Evolutionary conservation across 2,329 filamentous ascomycete species (phyloP).

Genomic region (Clonostachys rosea): DNA sequence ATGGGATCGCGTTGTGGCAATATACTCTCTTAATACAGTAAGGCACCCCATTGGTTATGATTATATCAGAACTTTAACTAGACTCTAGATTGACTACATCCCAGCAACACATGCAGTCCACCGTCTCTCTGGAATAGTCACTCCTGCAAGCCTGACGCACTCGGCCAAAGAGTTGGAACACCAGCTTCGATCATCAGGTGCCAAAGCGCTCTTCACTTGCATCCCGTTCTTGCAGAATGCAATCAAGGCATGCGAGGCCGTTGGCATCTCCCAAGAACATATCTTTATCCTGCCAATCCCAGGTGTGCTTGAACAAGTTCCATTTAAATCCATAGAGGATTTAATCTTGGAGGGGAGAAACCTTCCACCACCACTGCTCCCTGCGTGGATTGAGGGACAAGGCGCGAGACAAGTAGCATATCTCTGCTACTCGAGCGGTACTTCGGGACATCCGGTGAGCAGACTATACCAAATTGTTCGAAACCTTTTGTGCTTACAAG

Average conservation of each 20-base stretch:
- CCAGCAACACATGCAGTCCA: constrained; percentile 71
- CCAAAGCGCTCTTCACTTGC: constrained; percentile 70
- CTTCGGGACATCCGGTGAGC: constrained; percentile 68
- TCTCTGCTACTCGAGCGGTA: constrained; percentile 77
- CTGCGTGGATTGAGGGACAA: constrained; percentile 60
- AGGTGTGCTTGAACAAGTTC: constrained; percentile 42
- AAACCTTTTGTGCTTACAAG: background rate
- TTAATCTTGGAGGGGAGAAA: constrained; percentile 56
- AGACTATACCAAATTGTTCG: background rate
- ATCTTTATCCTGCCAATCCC: constrained; percentile 69
- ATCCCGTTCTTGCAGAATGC: constrained; percentile 59
- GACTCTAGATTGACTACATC: constrained; percentile 64
- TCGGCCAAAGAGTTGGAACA: constrained; percentile 65
- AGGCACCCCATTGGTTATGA: constrained; percentile 10
- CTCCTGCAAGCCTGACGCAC: constrained; percentile 72
- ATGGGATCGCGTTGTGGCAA: constrained; percentile 74
- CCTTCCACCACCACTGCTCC: constrained; percentile 44
- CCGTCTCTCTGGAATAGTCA: constrained; percentile 67
- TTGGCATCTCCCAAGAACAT: constrained; percentile 56
- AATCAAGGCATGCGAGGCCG: constrained; percentile 57
- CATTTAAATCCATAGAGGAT: constrained; percentile 62
- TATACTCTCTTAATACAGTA: constrained; percentile 80
- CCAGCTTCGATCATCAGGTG: constrained; percentile 65
- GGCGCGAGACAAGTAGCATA: constrained; percentile 67
- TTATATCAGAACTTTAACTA: background rate